Base-by-base conservation (phyloP, 371 early-diverging fungal genomes). In the Mucor saturninus region DNA sequence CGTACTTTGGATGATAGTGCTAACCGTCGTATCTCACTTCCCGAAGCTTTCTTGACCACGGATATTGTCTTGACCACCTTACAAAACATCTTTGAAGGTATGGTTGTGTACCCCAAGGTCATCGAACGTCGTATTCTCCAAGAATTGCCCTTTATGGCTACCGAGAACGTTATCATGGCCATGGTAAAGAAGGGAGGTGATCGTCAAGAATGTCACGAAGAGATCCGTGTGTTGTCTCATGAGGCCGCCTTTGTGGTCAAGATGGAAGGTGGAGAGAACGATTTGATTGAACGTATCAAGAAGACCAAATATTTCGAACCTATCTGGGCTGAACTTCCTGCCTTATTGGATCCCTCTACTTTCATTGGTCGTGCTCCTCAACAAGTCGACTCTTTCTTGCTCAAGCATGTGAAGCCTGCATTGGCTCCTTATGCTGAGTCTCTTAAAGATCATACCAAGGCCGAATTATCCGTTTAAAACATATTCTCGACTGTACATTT, bases 81-180 rank as follows among this genome's bases (percentile, higher is more conserved):
- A 66, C 95, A 95, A 72, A 98, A 98, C 90, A 93, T 98, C 61
- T 93, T 88, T 48, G 93, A 94, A 67, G 98, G 98, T 31, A 83
- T 98, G 79, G 98, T 98, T 10, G 97, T 98, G 4, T 98, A 98
- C 76, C 97, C 97, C 64, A 86, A 93, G 79, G 96, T 97, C 52
- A 98, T 98, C 76, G 86, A 83, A 49, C 88, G 92, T 54, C 91
- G 95, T 54, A 97, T 98, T 79, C 68, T 77, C 61, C 93, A 95
- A 80, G 98, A 98, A 79, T 81, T 98, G 54, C 98, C 98, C 39
- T 98, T 98, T 81, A 97, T 97, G 98, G 98, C 98, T 28, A 98
- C 99, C 26, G 99, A 98, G 75, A 97, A 97, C 84, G 84, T 98
- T 64, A 98, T 98, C 76, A 98, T 98, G 98, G 98, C 95, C 53